Base-by-base conservation (phyloP, 768 basidiomycete species). In the Termitomyces sp. region DNA sequence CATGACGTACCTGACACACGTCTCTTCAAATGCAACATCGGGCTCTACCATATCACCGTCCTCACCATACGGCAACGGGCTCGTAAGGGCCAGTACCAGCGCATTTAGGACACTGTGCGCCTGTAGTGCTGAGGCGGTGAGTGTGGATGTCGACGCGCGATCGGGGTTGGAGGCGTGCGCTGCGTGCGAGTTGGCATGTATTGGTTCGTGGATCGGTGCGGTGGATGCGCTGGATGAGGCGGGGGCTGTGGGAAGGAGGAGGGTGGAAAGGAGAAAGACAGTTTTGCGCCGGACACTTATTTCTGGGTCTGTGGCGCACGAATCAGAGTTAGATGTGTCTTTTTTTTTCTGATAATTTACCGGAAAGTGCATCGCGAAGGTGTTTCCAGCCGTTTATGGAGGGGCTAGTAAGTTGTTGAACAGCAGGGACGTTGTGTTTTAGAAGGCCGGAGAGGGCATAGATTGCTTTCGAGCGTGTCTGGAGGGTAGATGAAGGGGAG, bases 361-460 rank as follows among this genome's bases (percentile, higher is more conserved):
- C 87, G 71, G 83, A 79, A 2, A 94, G 72, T 1, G 86, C 79
- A 24, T 72, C 72, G 18, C 79, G 76, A 5, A 94, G 70, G 22
- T 73, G 74, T 14, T 72, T 64, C 92, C 92, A 94, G 1, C 92
- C 92, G 44, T 76, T 75, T 9, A 74, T 56, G 61, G 73, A 67
- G 62, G 73, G 58, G 6, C 75, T 71, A 1, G 74, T 74, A 34
- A 94, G 74, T 10, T 72, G 71, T 37, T 67, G 61, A 1, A 94
- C 83, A 0, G 91, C 91, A 3, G 81, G 74, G 4, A 80, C 78
- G 55, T 86, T 90, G 69, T 94, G 91, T 68, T 90, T 92, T 51
- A 94, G 69, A 0, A 90, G 65, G 0, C 89, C 89, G 0, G 91
- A 94, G 10, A 95, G 74, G 0, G 86, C 72, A 68, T 96, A 96